phyloP scores from a whole-genome alignment of 1,139 yeast genomes.

The Pichia inconspicua region DNA sequence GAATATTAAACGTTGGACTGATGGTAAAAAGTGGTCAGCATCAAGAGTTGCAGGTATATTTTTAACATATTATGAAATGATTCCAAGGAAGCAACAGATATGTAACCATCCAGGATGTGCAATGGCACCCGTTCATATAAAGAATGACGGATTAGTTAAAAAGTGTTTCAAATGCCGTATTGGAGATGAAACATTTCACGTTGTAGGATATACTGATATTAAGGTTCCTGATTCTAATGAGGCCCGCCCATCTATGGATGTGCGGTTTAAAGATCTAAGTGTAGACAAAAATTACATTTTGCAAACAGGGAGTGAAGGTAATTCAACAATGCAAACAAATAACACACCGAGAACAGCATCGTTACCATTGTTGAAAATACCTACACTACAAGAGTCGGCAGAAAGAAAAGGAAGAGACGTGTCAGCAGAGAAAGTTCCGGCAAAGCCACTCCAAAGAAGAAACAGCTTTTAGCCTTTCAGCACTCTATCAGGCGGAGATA shows the following conservation, averaged over 20 bases:
- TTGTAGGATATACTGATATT: slow-evolving; percentile 42
- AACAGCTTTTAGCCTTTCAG: background rate
- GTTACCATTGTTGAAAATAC: background rate
- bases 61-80: slow-evolving; percentile 57
- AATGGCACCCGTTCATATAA: slow-evolving; percentile 23
- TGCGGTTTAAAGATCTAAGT: slow-evolving; percentile 28
- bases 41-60: slow-evolving; percentile 62
- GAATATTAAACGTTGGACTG: slow-evolving; percentile 73
- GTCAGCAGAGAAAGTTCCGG: too few species aligned
- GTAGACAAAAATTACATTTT: slow-evolving; percentile 18
- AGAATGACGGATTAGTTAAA: slow-evolving; percentile 45
- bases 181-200: slow-evolving; percentile 44
- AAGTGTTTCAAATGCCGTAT: slow-evolving; percentile 51
- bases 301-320: background rate
- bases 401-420: background rate
- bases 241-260: slow-evolving; percentile 36
- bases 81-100: slow-evolving; percentile 16
- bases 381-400: background rate
- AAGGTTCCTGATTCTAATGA: background rate
- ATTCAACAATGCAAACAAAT: background rate
- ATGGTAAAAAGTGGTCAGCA: slow-evolving; percentile 66
- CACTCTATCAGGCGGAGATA: background rate
- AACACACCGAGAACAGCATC: background rate
- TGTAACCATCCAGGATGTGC: background rate
- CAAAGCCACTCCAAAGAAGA: background rate